phyloP scores from a whole-genome alignment of 805 yeast species.

The Candida nanaspora region DNA sequence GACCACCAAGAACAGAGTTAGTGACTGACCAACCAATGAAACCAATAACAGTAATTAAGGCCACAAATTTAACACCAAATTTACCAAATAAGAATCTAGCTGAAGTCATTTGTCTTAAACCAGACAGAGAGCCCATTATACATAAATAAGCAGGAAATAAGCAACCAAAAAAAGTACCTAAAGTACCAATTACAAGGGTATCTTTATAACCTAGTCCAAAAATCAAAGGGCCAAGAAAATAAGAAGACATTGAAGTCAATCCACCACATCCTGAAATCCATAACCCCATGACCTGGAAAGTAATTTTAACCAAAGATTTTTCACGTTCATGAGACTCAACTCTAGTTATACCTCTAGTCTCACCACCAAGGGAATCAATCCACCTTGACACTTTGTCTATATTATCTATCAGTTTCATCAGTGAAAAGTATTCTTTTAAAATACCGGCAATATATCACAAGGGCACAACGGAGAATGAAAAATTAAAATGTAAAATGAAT shows the following conservation, averaged over 20 bases:
- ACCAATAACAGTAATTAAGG: conserved; percentile 65
- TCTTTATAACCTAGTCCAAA: conserved; percentile 65
- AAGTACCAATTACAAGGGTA: conserved; percentile 51
- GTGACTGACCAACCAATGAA: conserved; percentile 92
- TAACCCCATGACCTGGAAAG: conserved; percentile 51
- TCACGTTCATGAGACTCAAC: conserved; percentile 52
- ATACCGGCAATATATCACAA: too few species aligned
- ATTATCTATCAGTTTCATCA: conserved; percentile 1
- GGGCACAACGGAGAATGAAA: too few species aligned
- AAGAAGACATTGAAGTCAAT: conserved; percentile 83
- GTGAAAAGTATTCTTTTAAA: too few species aligned
- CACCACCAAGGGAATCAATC: conserved; percentile 58
- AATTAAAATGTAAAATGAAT: too few species aligned
- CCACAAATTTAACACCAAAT: conserved; percentile 74
- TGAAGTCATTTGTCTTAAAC: conserved; percentile 82
- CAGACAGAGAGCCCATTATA: conserved; percentile 85
- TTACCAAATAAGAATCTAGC: conserved; percentile 79
- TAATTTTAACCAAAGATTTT: conserved; percentile 6
- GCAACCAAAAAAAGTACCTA: conserved; percentile 66
- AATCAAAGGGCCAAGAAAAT: conserved; percentile 64
- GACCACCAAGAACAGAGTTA: conserved; percentile 86
- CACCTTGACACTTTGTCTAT: conserved; percentile 17
- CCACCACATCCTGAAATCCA: conserved; percentile 89
- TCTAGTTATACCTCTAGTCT: conserved; percentile 74
- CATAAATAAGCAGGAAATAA: conserved; percentile 76